A percentile compares a stretch with the other conserved stretches of the same genome.
phyloP scores from a whole-genome alignment of 2,329 filamentous ascomycete genomes.

The Xenosphaeropsis pyriputrescens region DNA sequence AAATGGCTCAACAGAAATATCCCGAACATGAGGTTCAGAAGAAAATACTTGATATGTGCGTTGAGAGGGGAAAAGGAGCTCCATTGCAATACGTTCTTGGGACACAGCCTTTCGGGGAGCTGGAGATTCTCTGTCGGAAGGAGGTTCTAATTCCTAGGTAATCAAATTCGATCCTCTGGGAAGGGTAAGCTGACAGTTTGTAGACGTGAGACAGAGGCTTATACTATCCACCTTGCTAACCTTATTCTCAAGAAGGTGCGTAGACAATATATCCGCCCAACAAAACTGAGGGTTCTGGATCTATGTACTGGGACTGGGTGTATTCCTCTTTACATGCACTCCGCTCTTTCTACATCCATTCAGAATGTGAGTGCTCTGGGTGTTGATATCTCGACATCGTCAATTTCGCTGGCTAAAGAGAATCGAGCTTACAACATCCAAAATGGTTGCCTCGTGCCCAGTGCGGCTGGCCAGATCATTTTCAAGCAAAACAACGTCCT shows the following conservation, averaged over 20 bases:
- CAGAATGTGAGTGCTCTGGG: slow-evolving; percentile 44
- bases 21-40: neutral
- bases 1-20: slow-evolving; percentile 30
- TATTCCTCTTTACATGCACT: slow-evolving; percentile 64
- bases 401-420: slow-evolving; percentile 46
- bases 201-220: slow-evolving; percentile 57
- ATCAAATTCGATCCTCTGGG: too few species aligned
- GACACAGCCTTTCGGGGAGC: slow-evolving; percentile 70
- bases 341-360: slow-evolving; percentile 33
- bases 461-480: slow-evolving; percentile 16
- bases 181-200: too few species aligned
- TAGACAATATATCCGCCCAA: slow-evolving; percentile 3
- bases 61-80: slow-evolving; percentile 39
- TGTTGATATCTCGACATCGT: slow-evolving; percentile 55
- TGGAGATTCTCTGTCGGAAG: slow-evolving; percentile 62
- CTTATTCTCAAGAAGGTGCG: slow-evolving; percentile 17
- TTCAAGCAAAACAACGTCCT: slow-evolving; percentile 38
- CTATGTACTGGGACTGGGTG: slow-evolving; percentile 87
- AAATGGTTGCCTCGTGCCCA: slow-evolving; percentile 11
- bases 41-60: slow-evolving; percentile 25
- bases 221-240: slow-evolving; percentile 38
- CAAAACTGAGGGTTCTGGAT: slow-evolving; percentile 53
- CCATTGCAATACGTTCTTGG: slow-evolving; percentile 87
- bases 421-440: slow-evolving; percentile 44
- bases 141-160: slow-evolving; percentile 78